phyloP scores from a whole-genome alignment of 2,329 filamentous ascomycete species.

The Venturiaceae sp. region DNA sequence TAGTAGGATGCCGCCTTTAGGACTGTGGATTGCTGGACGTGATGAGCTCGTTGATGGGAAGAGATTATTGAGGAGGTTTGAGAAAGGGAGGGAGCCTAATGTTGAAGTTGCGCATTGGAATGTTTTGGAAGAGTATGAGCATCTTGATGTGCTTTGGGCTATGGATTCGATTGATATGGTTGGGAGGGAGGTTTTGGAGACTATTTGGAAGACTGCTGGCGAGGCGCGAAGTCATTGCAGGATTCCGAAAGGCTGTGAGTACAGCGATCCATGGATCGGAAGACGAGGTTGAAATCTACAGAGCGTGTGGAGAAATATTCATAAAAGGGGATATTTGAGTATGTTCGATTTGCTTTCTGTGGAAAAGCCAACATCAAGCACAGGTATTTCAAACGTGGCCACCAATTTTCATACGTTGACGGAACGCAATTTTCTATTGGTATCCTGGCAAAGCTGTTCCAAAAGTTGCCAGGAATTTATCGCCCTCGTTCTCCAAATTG shows the following conservation, averaged over 20 bases:
- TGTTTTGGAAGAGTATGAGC: constrained; percentile 3
- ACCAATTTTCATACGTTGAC: no score
- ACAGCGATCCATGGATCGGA: background rate
- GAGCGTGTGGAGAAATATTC: background rate
- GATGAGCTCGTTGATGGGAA: constrained; percentile 1
- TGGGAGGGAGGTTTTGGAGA: background rate
- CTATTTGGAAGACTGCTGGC: background rate
- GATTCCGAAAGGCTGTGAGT: background rate
- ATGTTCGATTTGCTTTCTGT: background rate
- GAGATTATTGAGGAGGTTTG: background rate
- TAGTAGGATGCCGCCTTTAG: background rate
- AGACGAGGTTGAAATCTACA: background rate
- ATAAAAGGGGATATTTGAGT: background rate
- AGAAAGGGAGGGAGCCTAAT: background rate
- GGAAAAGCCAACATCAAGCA: no score
- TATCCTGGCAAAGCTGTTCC: no score
- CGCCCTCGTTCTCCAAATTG: no score
- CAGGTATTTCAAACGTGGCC: no score
- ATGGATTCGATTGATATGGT: constrained; percentile 1
- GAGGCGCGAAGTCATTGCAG: background rate
- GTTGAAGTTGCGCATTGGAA: background rate
- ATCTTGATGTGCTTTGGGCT: constrained; percentile 3
- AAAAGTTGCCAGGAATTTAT: no score
- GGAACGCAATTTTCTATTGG: no score
- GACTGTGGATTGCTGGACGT: background rate